Conservation (phyloP, 257 asterid species). For the Lycium ferocissimum region DNA sequence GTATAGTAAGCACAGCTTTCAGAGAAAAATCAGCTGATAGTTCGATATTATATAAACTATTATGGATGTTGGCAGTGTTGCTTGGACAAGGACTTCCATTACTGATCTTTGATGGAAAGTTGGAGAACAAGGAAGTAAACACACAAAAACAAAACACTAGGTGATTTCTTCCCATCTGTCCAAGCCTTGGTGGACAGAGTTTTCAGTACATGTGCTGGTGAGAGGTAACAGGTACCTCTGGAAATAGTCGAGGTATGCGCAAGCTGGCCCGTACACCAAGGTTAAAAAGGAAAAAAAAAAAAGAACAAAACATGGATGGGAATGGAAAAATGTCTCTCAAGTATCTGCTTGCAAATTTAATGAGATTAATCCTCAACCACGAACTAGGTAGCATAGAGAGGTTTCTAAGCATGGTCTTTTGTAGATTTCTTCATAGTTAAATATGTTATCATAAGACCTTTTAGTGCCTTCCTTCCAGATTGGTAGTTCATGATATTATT, state of each 20-base stretch:
- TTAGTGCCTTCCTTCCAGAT: neutral
- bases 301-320: neutral
- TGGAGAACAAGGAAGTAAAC: neutral
- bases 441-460: conserved; percentile 2
- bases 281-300: neutral
- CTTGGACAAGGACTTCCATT: conserved; percentile 14
- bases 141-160: neutral
- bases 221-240: neutral
- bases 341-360: neutral
- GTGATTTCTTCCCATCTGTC: neutral
- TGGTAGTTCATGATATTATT: neutral
- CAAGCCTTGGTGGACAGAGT: neutral
- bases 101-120: neutral
- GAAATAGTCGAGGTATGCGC: neutral
- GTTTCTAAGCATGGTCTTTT: neutral
- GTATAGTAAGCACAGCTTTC: neutral
- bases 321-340: neutral
- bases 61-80: neutral
- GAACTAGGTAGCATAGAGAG: neutral
- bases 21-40: neutral
- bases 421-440: neutral
- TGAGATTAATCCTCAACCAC: neutral
- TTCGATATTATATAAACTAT: neutral
- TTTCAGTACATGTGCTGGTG: neutral
- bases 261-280: neutral